These are phyloP conservation scores for Euphorbia tirucalli DNA, from an alignment of 345 rosid species.

Conservation along the genomic window DNA sequence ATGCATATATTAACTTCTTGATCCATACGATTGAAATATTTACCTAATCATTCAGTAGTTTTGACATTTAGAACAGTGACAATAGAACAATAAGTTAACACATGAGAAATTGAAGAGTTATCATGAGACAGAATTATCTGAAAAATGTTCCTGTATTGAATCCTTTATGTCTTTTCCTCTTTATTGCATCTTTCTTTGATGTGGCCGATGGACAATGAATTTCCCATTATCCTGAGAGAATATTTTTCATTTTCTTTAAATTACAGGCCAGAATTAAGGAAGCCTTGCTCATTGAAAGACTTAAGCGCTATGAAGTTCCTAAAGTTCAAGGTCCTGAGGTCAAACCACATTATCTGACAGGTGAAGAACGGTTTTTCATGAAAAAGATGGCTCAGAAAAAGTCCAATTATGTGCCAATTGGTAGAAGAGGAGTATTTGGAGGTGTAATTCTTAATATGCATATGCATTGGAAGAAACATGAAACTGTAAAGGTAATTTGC, in stretches of 20 bases:
- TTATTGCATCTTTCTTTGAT: not conserved
- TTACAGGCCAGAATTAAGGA: slow-evolving; percentile 83
- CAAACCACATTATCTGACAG: slow-evolving; percentile 66
- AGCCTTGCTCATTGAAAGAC: slow-evolving; percentile 68
- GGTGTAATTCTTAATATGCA: slow-evolving; percentile 97
- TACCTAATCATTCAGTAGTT: not conserved
- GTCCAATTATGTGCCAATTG: slow-evolving; percentile 76
- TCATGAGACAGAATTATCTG: not conserved
- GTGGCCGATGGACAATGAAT: not conserved
- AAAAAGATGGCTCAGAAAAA: slow-evolving; percentile 88
- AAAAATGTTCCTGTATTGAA: not conserved
- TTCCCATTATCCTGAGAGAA: not conserved
- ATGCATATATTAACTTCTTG: not conserved
- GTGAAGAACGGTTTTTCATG: slow-evolving; percentile 78
- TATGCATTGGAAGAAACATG: slow-evolving; percentile 91
- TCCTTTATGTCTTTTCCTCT: not conserved
- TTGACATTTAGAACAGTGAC: not conserved
- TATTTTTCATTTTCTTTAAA: not conserved
- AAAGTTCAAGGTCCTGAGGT: slow-evolving; percentile 80
- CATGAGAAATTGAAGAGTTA: not conserved
- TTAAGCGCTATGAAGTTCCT: slow-evolving; percentile 77
- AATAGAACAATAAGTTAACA: not conserved
- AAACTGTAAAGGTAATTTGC: slow-evolving; percentile 90
- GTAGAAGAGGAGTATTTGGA: slow-evolving; percentile 87
- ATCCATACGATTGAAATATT: too few species aligned